Base-by-base conservation (phyloP, 257 asterid species). In the Prunella vulgaris region DNA sequence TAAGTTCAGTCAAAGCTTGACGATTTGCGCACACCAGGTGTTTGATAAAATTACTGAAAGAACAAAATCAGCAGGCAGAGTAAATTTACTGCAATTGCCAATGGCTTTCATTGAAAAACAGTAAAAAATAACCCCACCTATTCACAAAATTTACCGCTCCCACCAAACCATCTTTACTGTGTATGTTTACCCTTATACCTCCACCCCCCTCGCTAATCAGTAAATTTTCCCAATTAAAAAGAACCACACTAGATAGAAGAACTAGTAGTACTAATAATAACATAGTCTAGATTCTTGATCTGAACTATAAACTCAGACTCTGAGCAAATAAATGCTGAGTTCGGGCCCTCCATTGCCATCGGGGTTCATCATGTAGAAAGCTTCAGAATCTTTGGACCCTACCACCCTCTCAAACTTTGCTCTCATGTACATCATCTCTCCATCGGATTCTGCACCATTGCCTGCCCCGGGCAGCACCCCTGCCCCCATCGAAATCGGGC, bases 311-410 rank as follows among this genome's bases (percentile, higher is more conserved):
- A 7, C 2, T 68, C 74, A 93, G 67, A 86, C 92, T 75, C 98
- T 80, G 44, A 94, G 93, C 82, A 94, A 71, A 57, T 94, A 94
- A 76, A 91, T 82, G 84, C 99, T 91, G 62, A 94, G 89, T 69
- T 94, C 99, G 1, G 97, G 97, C 6, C 99, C 98, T 38, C 97
- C 98, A 83, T 89, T 90, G 0, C 99, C 89, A 71, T 94, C 99
- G 1, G 99, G 99, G 70, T 89, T 94, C 93, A 89, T 89, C 98
- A 94, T 94, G 79, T 94, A 94, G 72, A 89, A 94, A n/a, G 99
- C 97, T 60, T 94, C 99, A 5, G 96, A 87, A 73, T 94, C 99
- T 82, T 83, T 94, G 33, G 93, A 82, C n/a, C 99, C 99, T 18
- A 86, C 93, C 10, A 94, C 99, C 38, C 97, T 85, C 44, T 94